These are phyloP conservation scores for Boechera divaricarpa DNA, from an alignment of 345 rosid species.

Conservation along the genomic window DNA sequence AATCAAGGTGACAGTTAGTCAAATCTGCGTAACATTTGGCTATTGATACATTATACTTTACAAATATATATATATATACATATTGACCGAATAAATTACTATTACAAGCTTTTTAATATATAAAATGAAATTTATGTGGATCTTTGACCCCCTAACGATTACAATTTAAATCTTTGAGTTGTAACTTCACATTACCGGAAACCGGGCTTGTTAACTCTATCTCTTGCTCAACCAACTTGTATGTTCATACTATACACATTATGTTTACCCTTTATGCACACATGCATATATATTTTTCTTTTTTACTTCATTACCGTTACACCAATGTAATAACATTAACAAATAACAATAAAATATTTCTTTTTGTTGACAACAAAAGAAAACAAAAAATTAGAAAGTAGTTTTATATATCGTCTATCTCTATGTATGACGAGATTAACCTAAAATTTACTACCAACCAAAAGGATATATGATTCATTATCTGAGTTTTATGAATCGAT, in stretches of 20 bases:
- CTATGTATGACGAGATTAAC: conserved; percentile 5
- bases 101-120: background rate
- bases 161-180: background rate
- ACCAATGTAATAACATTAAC: background rate
- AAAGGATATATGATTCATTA: background rate
- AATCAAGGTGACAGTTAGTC: conserved; percentile 42
- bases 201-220: background rate
- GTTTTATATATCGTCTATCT: background rate
- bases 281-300: too few species aligned
- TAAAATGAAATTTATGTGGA: conserved; percentile 2
- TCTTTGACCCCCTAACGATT: background rate
- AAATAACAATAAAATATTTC: conserved; percentile 2
- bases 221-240: conserved; percentile 2
- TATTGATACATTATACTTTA: conserved; percentile 11
- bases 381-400: background rate
- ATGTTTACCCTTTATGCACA: conserved; percentile 4
- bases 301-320: background rate
- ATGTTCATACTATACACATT: background rate
- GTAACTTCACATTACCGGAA: background rate
- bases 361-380: background rate
- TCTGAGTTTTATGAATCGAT: conserved; percentile 18
- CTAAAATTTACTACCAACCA: background rate
- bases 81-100: background rate
- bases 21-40: conserved; percentile 35
- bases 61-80: background rate